Evolutionary conservation across 2,329 filamentous ascomycete genomes (phyloP).

Genomic region (Penicillium sp.): DNA sequence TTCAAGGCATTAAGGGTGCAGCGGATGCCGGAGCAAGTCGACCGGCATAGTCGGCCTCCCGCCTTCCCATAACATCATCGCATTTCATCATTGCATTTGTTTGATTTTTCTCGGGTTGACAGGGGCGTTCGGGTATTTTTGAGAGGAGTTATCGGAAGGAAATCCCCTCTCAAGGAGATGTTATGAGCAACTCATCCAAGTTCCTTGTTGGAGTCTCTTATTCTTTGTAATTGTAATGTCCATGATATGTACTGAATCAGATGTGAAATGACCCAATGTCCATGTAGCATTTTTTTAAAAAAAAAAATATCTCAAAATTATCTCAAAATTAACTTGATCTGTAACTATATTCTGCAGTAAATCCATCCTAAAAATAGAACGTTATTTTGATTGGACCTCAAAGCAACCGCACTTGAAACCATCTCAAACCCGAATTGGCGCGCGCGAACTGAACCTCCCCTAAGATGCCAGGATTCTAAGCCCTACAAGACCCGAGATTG

Average conservation of each 20-base stretch:
- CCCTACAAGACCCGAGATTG: background rate
- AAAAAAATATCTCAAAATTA: no score
- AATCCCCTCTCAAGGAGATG: constrained; percentile 26
- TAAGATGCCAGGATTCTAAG: background rate
- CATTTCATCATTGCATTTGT: constrained; percentile 6
- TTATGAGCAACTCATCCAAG: constrained; percentile 12
- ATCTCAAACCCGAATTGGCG: constrained; percentile 13
- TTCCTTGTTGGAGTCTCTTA: background rate
- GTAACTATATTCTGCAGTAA: no score
- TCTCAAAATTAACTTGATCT: no score
- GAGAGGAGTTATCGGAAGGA: constrained; percentile 11
- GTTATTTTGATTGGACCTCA: constrained; percentile 17
- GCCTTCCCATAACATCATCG: background rate
- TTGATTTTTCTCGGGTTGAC: background rate
- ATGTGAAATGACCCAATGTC: constrained; percentile 2
- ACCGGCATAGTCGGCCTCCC: constrained; percentile 29
- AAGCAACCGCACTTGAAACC: constrained; percentile 13
- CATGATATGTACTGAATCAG: constrained; percentile 15
- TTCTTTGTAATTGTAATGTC: constrained; percentile 22
- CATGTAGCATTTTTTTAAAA: background rate
- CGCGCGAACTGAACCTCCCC: constrained; percentile 21
- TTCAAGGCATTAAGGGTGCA: constrained; percentile 21
- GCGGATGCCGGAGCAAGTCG: constrained; percentile 31
- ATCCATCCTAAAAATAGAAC: background rate
- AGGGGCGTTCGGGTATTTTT: background rate